Evolutionary conservation across 441 rosid species (phyloP).

Genomic region (Pelargonium cotyledonis): DNA sequence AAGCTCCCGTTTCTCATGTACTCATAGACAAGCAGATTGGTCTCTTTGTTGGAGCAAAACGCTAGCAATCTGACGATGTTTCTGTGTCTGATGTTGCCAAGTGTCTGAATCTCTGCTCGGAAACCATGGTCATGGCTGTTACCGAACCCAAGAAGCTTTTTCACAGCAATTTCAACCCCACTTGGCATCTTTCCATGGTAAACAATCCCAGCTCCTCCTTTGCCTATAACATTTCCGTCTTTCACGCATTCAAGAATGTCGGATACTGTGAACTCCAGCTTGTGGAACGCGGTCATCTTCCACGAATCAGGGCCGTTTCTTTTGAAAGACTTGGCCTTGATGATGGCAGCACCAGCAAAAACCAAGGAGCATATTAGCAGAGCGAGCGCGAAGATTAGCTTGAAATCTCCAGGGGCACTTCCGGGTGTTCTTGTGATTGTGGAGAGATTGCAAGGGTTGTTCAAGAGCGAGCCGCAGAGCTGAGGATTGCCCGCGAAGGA

Average conservation of each 20-base stretch:
- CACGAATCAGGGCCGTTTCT: conserved; percentile 28
- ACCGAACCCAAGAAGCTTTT: conserved; percentile 43
- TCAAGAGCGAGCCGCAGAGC: conserved; percentile 41
- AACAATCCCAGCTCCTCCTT: conserved; percentile 53
- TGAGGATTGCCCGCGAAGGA: conserved; percentile 52
- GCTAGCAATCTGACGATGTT: conserved; percentile 46
- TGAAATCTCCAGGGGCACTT: conserved; percentile 28
- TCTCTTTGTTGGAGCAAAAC: conserved; percentile 43
- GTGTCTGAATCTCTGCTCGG: conserved; percentile 44
- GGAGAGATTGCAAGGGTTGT: conserved; percentile 42
- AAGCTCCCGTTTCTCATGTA: conserved; percentile 53
- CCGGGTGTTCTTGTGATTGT: conserved; percentile 18
- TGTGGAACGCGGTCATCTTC: conserved; percentile 53
- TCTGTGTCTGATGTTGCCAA: conserved; percentile 49
- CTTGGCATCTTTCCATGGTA: conserved; percentile 49
- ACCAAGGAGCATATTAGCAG: conserved; percentile 37
- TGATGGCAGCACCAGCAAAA: conserved; percentile 37
- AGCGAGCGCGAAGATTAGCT: conserved; percentile 40
- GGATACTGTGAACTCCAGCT: conserved; percentile 35
- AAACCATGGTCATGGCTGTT: conserved; percentile 48
- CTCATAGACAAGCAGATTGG: conserved; percentile 44
- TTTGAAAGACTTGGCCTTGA: conserved; percentile 40
- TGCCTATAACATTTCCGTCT: conserved; percentile 47
- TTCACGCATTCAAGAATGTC: conserved; percentile 47
- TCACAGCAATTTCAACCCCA: conserved; percentile 43